Evolutionary conservation across 257 asterid genomes (phyloP).

Genomic region (Capsicum chinense): DNA sequence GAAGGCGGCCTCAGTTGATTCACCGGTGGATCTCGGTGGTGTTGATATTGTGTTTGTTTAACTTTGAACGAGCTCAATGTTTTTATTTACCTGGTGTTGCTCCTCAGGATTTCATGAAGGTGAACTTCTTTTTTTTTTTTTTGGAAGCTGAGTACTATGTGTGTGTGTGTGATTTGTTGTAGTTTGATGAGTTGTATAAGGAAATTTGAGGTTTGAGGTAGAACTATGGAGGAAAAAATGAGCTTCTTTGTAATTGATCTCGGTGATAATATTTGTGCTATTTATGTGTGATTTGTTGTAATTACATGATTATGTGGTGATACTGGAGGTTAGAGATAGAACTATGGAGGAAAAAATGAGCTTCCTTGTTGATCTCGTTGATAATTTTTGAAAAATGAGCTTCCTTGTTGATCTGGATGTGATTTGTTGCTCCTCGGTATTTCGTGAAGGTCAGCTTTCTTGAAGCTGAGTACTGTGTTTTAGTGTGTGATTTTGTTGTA

Average conservation of each 20-base stretch:
- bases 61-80: slow-evolving; percentile 47
- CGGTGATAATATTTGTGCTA: neutral
- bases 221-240: neutral
- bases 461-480: neutral
- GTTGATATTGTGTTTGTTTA: slow-evolving; percentile 46
- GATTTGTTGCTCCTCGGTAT: too few species aligned
- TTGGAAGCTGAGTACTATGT: neutral
- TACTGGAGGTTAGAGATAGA: neutral
- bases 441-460: too few species aligned
- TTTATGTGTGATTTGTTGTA: neutral
- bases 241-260: neutral
- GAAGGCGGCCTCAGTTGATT: slow-evolving; percentile 39
- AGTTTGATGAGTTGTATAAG: neutral
- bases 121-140: neutral
- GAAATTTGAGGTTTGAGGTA: neutral
- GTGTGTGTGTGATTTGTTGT: neutral
- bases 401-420: neutral
- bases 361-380: neutral
- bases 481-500: slow-evolving; percentile 7
- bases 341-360: neutral
- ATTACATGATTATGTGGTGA: neutral
- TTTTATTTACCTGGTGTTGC: slow-evolving; percentile 93
- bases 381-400: neutral
- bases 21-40: slow-evolving; percentile 45
- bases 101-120: slow-evolving; percentile 82